Evolutionary conservation across 31 red algal species (phyloP).

Genomic region (Odonthalia washingtoniensis): DNA sequence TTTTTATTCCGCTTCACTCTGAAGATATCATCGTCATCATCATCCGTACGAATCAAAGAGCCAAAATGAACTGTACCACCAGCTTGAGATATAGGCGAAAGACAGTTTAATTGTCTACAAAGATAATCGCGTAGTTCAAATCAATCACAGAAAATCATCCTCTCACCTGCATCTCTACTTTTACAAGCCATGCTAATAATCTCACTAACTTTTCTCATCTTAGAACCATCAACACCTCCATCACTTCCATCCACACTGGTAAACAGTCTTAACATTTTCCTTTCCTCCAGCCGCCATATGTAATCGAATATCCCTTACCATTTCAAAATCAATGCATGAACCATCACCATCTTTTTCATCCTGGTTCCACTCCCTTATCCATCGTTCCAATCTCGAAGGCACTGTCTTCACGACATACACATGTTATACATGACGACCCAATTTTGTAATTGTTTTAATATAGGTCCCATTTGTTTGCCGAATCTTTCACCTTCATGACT

Average conservation of each 20-base stretch:
- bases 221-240: constrained; percentile 13
- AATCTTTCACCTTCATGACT: constrained; percentile 12
- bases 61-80: constrained; percentile 41
- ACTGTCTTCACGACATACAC: constrained; percentile 47
- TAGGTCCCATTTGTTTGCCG: constrained; percentile 41
- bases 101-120: constrained; percentile 8
- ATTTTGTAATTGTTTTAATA: constrained; percentile 51
- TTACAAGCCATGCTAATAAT: too few species aligned
- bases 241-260: constrained; percentile 52
- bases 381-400: constrained; percentile 1
- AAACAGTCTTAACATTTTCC: constrained; percentile 36
- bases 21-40: too few species aligned
- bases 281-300: constrained; percentile 19
- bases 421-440: constrained; percentile 40
- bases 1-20: constrained; percentile 1
- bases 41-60: too few species aligned
- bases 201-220: constrained; percentile 42
- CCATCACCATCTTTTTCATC: constrained; percentile 24
- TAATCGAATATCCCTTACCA: constrained; percentile 39
- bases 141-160: constrained; percentile 62
- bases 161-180: constrained; percentile 4
- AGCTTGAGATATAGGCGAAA: too few species aligned
- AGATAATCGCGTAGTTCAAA: constrained; percentile 32
- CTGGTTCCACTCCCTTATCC: constrained; percentile 7
- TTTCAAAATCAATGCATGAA: constrained; percentile 1